Conservation (phyloP, 257 asterid species). For the Fraxinus pennsylvanica region DNA sequence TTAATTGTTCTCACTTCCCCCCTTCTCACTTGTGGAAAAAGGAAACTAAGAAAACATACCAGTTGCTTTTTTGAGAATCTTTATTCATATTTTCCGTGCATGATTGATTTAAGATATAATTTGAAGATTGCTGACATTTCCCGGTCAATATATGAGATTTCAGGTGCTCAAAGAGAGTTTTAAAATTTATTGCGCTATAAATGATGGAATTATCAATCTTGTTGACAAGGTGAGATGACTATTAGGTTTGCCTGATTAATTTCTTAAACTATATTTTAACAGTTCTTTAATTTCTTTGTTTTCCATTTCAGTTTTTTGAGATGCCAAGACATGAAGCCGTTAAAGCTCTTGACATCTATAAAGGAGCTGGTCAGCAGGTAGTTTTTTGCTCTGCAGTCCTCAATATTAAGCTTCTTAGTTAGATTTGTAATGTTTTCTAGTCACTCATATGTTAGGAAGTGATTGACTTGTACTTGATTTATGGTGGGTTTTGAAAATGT, state of each 20-base stretch:
- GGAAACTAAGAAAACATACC: not conserved
- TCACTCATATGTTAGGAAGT: slow-evolving; percentile 10
- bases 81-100: not conserved
- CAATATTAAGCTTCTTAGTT: slow-evolving; percentile 6
- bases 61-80: not conserved
- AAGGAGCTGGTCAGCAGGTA: slow-evolving; percentile 99
- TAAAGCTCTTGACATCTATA: slow-evolving; percentile 89
- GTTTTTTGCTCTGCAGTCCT: slow-evolving; percentile 19
- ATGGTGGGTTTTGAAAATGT: slow-evolving; percentile 11
- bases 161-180: slow-evolving; percentile 99
- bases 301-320: slow-evolving; percentile 84
- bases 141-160: slow-evolving; percentile 25
- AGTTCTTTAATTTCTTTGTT: slow-evolving; percentile 21
- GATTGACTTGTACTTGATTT: slow-evolving; percentile 14
- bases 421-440: slow-evolving; percentile 13
- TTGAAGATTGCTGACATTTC: slow-evolving; percentile 7
- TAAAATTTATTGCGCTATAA: slow-evolving; percentile 88
- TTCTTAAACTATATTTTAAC: slow-evolving; percentile 5
- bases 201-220: slow-evolving; percentile 97
- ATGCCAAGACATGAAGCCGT: slow-evolving; percentile 99
- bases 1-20: not conserved
- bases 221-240: slow-evolving; percentile 80
- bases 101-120: not conserved
- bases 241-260: not conserved
- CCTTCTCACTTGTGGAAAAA: not conserved